Evolutionary conservation across 768 basidiomycete genomes (phyloP).

Genomic region (Russula brevipes): DNA sequence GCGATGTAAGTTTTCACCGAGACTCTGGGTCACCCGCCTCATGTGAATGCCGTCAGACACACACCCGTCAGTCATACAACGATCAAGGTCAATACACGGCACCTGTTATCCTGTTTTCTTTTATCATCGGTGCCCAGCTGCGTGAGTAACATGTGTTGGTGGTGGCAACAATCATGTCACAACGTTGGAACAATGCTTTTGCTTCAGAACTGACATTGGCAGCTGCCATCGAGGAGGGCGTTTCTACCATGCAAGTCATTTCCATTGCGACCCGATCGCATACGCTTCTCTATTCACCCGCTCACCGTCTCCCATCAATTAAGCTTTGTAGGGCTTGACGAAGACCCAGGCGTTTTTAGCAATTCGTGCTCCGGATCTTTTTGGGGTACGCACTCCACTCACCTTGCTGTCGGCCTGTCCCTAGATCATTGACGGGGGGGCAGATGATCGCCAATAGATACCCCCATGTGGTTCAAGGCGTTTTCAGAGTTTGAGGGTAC

Average conservation of each 20-base stretch:
- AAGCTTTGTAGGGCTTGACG: constrained; percentile 79
- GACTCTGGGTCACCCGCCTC: constrained; percentile 4
- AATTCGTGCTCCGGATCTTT: constrained; percentile 65
- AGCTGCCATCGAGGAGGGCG: constrained; percentile 77
- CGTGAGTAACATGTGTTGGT: constrained; percentile 40
- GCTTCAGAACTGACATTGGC: constrained; percentile 57
- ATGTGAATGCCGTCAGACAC: constrained; percentile 45
- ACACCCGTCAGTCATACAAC: constrained; percentile 71
- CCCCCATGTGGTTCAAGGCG: constrained; percentile 63
- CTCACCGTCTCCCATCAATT: background rate
- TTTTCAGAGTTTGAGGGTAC: constrained; percentile 35
- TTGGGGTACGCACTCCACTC: constrained; percentile 41
- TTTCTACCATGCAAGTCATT: constrained; percentile 68
- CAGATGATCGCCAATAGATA: constrained; percentile 65
- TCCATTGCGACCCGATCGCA: constrained; percentile 1
- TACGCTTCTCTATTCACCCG: background rate
- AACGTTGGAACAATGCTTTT: constrained; percentile 1
- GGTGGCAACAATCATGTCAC: constrained; percentile 6
- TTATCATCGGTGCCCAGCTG: constrained; percentile 71
- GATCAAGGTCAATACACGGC: constrained; percentile 69
- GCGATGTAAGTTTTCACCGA: constrained; percentile 43
- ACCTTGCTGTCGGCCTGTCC: constrained; percentile 1
- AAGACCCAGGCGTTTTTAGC: constrained; percentile 75
- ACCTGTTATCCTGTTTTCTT: constrained; percentile 71
- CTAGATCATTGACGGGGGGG: background rate